Percentiles rank a stretch among this genome's conserved stretches.
Conservation (phyloP, 176 grass and related monocot species). For the Hsuehochloa calcarea region DNA sequence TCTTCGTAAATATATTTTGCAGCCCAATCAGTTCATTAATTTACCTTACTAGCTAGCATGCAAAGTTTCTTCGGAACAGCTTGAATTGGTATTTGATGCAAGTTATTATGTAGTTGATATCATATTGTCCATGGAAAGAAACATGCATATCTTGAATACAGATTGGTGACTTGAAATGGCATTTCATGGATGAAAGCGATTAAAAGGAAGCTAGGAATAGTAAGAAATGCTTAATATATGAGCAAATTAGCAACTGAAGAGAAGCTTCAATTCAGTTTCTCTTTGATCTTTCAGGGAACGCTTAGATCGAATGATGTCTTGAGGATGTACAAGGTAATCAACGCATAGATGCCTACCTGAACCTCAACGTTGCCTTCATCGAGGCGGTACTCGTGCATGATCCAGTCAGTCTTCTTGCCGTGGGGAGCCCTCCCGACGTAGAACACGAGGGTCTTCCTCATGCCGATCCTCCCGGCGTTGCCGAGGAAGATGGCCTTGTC, state of each 20-base stretch:
- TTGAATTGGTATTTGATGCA: neutral
- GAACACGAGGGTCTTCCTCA: conserved; percentile 98
- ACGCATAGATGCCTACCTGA: conserved; percentile 37
- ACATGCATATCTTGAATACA: neutral
- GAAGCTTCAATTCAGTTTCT: neutral
- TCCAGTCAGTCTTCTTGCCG: conserved; percentile 93
- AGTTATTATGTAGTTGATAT: neutral
- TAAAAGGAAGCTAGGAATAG: neutral
- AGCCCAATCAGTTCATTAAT: neutral
- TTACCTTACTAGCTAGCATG: neutral
- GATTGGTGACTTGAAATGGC: neutral
- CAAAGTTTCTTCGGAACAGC: neutral
- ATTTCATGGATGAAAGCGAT: neutral
- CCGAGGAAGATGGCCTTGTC: conserved; percentile 81
- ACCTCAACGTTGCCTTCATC: conserved; percentile 55
- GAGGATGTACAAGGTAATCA: neutral
- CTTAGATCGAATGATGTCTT: neutral
- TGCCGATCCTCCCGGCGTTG: conserved; percentile 62
- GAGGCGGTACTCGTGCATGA: conserved; percentile 91
- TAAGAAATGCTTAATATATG: neutral
- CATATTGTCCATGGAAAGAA: neutral
- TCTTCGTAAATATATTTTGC: neutral
- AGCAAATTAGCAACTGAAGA: neutral
- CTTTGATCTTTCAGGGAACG: neutral
- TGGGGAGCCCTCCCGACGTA: conserved; percentile 93